Percentiles rank a stretch among this genome's conserved stretches.
phyloP scores from a whole-genome alignment of 495 filamentous ascomycete species.

The Penicillium desertorum region DNA sequence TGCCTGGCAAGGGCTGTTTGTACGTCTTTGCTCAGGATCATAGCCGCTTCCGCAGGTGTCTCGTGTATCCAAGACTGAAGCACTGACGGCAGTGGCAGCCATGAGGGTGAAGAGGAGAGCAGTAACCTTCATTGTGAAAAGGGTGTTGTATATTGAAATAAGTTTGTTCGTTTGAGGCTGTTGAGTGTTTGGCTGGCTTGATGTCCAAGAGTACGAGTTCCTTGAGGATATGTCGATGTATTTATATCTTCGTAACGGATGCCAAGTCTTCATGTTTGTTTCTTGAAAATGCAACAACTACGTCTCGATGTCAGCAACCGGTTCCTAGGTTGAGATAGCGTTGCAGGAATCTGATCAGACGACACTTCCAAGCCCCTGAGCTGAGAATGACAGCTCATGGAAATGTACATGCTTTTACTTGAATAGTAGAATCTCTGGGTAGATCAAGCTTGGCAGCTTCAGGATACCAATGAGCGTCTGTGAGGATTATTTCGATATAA shows the following conservation, averaged over 20 bases:
- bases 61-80: background rate
- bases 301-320: background rate
- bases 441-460: background rate
- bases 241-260: background rate
- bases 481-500: background rate
- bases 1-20: slow-evolving; percentile 15
- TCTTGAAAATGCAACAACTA: background rate
- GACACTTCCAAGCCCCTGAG: background rate
- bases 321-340: background rate
- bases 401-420: background rate
- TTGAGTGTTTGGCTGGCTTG: slow-evolving; percentile 6
- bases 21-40: slow-evolving; percentile 14
- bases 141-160: background rate
- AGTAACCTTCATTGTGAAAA: slow-evolving; percentile 17
- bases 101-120: slow-evolving; percentile 19
- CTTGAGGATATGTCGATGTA: background rate
- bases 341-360: background rate
- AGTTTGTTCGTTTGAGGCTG: slow-evolving; percentile 6
- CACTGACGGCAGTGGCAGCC: slow-evolving; percentile 18
- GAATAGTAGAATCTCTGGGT: background rate
- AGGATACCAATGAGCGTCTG: background rate
- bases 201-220: background rate
- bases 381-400: background rate
- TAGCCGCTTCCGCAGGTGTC: slow-evolving; percentile 19
- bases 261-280: background rate